Evolutionary conservation across 2,329 filamentous ascomycete genomes (phyloP), one percentile per base, ranked within the genome.

Genomic region (Madurella fahalii): DNA sequence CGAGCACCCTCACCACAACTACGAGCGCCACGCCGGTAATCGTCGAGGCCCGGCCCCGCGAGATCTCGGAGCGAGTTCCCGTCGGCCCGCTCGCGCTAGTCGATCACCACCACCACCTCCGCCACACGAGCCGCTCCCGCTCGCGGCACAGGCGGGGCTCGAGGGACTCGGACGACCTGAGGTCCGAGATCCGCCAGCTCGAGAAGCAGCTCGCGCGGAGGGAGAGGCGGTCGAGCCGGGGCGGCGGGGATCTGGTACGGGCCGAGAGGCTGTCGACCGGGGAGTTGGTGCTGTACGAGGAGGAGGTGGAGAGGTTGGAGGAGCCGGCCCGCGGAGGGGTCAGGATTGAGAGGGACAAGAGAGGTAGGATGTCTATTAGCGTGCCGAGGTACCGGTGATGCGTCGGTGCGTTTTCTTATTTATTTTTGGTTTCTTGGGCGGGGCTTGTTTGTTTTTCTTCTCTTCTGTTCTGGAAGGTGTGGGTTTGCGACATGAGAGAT

Each of bases 321-420:
- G 77, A 80, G 64, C 74, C 75, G 16, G 32, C 18, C 47, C 73
- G 73, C 66, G 79, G 75, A 68, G 81, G 81, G 51, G 76, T 88
- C 59, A 79, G 87, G 64, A 84, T 96, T 65, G 88, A 90, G 74
- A 90, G 88, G 78, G 90, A 96, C 75, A 87, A 87, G 79, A 94
- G 89, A 91, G 91, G 92, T 95, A 94, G 86, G 88, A 85, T 94
- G 84, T 83, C 85, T 78, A 85, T 92, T 76, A 89, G 87, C 77
- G 82, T 89, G 72, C 88, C 87, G 67, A 84, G 85, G 75, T 80
- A 84, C 72, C 82, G 77, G 73, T 80, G 73, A 78, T 78, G 75
- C 25, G 76, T 79, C 70, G 77, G 70, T 64, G 65, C 64, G 57
- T 61, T 60, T 61, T 58, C 58, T 59, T 56, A 53, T 53, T 25